Conservation (phyloP, 2,329 filamentous ascomycete species). For the Xylariaceae sp. region DNA sequence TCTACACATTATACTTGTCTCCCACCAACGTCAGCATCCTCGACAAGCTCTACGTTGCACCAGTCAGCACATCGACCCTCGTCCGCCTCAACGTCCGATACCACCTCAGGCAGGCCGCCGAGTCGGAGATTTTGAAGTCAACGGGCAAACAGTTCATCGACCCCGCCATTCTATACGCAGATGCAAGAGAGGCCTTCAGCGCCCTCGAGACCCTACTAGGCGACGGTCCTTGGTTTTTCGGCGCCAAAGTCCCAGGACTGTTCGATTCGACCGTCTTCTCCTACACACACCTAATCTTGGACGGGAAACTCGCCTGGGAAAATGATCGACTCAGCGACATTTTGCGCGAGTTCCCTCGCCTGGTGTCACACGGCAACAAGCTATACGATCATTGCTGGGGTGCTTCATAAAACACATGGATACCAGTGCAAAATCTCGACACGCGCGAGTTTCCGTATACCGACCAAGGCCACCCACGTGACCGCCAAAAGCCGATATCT, state of each 20-base stretch:
- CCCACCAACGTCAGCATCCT: slow-evolving; percentile 66
- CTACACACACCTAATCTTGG: slow-evolving; percentile 78
- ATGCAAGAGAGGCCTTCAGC: slow-evolving; percentile 42
- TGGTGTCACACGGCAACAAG: slow-evolving; percentile 62
- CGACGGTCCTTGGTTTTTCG: slow-evolving; percentile 47
- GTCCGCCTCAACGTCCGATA: slow-evolving; percentile 61
- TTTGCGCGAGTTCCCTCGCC: slow-evolving; percentile 53
- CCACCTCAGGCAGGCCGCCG: slow-evolving; percentile 70
- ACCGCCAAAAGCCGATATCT: too few species aligned
- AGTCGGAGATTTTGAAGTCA: slow-evolving; percentile 66
- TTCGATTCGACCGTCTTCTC: slow-evolving; percentile 90
- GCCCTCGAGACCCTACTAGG: slow-evolving; percentile 43
- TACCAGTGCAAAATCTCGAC: background rate
- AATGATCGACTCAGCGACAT: slow-evolving; percentile 56
- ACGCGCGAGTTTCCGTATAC: background rate
- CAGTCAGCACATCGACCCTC: slow-evolving; percentile 54
- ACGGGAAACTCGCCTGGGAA: slow-evolving; percentile 59
- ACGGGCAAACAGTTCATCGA: slow-evolving; percentile 36
- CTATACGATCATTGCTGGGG: slow-evolving; percentile 50
- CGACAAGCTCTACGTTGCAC: slow-evolving; percentile 64
- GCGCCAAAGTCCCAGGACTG: slow-evolving; percentile 53
- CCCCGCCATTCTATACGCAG: slow-evolving; percentile 37
- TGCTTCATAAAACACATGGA: background rate
- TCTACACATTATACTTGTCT: slow-evolving; percentile 78
- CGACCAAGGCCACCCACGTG: background rate